These are phyloP conservation scores for Corinectria fuckeliana DNA, from an alignment of 2,329 filamentous ascomycete species.

Conservation along the genomic window DNA sequence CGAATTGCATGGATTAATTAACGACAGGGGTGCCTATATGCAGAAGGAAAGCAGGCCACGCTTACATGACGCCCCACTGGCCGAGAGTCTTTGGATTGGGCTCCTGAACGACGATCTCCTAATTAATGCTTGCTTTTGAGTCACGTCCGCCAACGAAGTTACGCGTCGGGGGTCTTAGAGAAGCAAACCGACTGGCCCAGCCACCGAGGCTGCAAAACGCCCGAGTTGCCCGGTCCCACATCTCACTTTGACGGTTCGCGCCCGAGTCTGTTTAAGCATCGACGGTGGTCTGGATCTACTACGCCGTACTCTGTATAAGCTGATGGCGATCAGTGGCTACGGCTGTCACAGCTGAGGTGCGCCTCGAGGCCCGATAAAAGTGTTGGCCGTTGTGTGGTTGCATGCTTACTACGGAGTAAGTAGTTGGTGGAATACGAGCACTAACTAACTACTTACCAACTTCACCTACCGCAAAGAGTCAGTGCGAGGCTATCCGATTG, in stretches of 20 bases:
- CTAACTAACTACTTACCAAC: neutral
- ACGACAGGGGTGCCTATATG: conserved; percentile 25
- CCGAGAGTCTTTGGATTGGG: conserved; percentile 14
- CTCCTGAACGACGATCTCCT: conserved; percentile 14
- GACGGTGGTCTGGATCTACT: conserved; percentile 11
- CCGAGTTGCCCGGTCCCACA: conserved; percentile 20
- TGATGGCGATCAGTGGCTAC: conserved; percentile 21
- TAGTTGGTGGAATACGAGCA: neutral
- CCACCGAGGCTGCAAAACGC: conserved; percentile 21
- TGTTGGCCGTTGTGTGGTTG: neutral
- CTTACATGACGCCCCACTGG: conserved; percentile 28
- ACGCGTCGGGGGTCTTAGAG: conserved; percentile 15
- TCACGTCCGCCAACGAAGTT: neutral
- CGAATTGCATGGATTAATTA: conserved; percentile 10
- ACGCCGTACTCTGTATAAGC: conserved; percentile 13
- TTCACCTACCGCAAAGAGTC: neutral
- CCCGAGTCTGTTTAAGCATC: conserved; percentile 23
- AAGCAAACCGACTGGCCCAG: conserved; percentile 17
- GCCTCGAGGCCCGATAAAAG: neutral
- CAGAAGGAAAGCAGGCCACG: conserved; percentile 30
- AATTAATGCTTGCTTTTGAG: conserved; percentile 25
- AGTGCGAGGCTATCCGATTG: neutral
- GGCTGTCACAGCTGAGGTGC: conserved; percentile 8
- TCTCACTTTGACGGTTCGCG: conserved; percentile 16
- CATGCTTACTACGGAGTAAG: neutral